These are phyloP conservation scores for Aquilaria malaccensis DNA, from an alignment of 345 rosid genomes.

Conservation along the genomic window DNA sequence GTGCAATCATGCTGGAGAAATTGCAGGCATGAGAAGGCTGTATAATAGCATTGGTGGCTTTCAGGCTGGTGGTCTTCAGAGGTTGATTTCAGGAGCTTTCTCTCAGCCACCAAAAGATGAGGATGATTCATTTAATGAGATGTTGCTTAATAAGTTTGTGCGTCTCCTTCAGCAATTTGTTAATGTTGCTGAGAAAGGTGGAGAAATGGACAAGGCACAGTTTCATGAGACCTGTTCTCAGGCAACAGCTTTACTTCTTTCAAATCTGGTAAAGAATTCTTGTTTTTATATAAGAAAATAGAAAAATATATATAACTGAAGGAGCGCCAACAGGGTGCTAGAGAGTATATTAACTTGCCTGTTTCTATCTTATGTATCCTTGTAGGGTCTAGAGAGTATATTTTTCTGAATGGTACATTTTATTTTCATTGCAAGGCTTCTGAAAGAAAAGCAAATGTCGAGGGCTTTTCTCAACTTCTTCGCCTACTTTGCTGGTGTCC, in stretches of 20 bases:
- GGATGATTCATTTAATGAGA: constrained; percentile 85
- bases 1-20: constrained; percentile 97
- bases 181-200: constrained; percentile 78
- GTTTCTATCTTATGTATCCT: constrained; percentile 4
- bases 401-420: constrained; percentile 14
- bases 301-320: neutral
- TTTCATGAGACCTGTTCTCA: constrained; percentile 93
- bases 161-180: constrained; percentile 95
- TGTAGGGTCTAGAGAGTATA: neutral
- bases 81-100: constrained; percentile 86
- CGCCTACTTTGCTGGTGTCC: constrained; percentile 99
- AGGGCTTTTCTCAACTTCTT: constrained; percentile 88
- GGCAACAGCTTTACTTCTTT: constrained; percentile 89
- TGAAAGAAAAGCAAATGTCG: constrained; percentile 68
- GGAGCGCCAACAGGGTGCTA: neutral
- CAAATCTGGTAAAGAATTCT: constrained; percentile 68
- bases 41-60: constrained; percentile 95
- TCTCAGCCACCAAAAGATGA: constrained; percentile 62
- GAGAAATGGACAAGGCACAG: constrained; percentile 76
- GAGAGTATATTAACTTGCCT: constrained; percentile 3
- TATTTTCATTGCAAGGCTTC: constrained; percentile 42
- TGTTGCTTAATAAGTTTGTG: constrained; percentile 76
- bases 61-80: constrained; percentile 79
- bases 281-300: constrained; percentile 1
- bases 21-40: constrained; percentile 97